Base-by-base conservation (phyloP, 306 rosid species). In the Gillenia trifoliata region DNA sequence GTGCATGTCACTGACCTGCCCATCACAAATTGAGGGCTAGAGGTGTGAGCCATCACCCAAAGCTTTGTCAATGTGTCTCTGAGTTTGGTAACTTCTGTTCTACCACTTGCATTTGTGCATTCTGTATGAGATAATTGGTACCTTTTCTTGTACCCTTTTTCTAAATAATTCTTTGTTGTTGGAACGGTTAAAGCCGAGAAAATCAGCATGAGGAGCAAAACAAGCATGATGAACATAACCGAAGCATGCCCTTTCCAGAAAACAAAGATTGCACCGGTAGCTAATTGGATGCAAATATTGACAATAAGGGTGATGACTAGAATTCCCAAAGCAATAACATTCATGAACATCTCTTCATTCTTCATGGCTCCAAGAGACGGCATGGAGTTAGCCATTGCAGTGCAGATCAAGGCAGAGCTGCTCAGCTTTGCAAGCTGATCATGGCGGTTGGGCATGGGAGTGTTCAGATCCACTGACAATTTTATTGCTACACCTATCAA, bases 41-140 rank as follows among this genome's bases (percentile, higher is more conserved):
- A 78, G 0, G 96, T 91, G 54, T 91, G 89, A 61, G 93, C 85
- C 98, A 93, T 89, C 90, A 91, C 73, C 97, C 98, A 91, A 76
- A 78, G 74, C 43, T 80, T 89, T 83, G 81, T 83, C 60, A 93
- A 59, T 50, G 72, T 78, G 57, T 77, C 71, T 65, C 82, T 84
- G 11, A 85, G 75, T 20, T 23, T 82, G 28, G 77, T 57, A 1
- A 79, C 74, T 71, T 29, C 50, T 0, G 9, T 76, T 50, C 57
- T 52, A 23, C 9, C 3, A 20, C 29, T 70, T 64, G 12, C 72
- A 13, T n/a, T 52, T 33, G 81, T 22, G 31, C 68, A 1, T 64
- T 91, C 93, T 59, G 67, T 82, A 3, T 81, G 28, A 3, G 86
- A 90, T 9, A 70, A 54, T 19, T 91, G 82, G 56, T 81, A 60